phyloP scores from a whole-genome alignment of 148 eudicot species.

The Polygonum aviculare region DNA sequence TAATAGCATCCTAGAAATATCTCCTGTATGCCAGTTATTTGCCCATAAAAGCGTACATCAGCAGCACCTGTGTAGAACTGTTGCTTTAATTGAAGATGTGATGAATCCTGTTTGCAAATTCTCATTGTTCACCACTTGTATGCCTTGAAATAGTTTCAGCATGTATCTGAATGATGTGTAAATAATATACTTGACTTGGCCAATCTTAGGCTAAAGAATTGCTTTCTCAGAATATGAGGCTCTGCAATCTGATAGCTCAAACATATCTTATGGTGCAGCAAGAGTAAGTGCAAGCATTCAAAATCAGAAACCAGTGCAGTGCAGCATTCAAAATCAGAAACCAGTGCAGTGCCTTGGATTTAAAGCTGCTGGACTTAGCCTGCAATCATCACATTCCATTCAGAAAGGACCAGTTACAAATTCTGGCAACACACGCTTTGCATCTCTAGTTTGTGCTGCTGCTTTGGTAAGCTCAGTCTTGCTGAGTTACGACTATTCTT shows the following conservation, averaged over 20 bases:
- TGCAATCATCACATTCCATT: not conserved
- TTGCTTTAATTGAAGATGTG: not conserved
- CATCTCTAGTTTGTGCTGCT: not conserved
- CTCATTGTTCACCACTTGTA: not conserved
- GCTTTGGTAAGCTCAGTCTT: conserved; percentile 1
- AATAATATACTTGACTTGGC: not conserved
- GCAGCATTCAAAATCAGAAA: not conserved
- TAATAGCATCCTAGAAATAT: too few species aligned
- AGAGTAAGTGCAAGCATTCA: not conserved
- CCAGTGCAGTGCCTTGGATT: not conserved
- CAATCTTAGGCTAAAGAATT: not conserved
- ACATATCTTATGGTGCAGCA: not conserved
- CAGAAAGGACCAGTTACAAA: not conserved
- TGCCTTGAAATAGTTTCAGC: not conserved
- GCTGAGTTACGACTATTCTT: not conserved
- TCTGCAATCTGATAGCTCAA: not conserved
- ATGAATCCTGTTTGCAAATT: not conserved
- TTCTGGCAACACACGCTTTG: not conserved
- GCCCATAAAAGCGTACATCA: not conserved
- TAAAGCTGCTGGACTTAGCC: not conserved
- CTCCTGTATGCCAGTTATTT: not conserved
- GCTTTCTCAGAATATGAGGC: not conserved
- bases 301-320: not conserved
- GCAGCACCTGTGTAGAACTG: not conserved
- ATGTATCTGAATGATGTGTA: not conserved